Base-by-base conservation (phyloP, 768 basidiomycete species). In the Ramaria rubella region DNA sequence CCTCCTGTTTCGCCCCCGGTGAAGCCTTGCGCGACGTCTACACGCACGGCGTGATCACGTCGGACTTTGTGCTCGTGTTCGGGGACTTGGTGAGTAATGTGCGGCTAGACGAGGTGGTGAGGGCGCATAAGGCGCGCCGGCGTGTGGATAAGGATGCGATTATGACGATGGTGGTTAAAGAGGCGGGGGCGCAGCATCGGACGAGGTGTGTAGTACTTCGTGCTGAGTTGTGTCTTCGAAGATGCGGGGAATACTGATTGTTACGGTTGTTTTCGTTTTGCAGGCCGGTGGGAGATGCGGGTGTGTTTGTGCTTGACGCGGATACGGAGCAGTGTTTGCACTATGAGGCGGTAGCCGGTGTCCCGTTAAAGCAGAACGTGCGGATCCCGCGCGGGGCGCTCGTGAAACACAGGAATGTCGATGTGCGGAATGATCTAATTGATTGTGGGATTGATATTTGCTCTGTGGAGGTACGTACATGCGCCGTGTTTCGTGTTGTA, bases 1-100 rank as follows among this genome's bases (percentile, higher is more conserved):
- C 89, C 66, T 85, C 88, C 68, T 90, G 87, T 2, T 87, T 86
- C 73, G 90, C 93, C 6, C 85, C 88, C 0, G 93, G 93, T 4
- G 93, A 94, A 70, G 91, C 90, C 43, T 82, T 95, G 81, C 87
- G 93, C 60, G 92, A 94, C 69, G 87, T 95, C 66, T 94, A 96
- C 72, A 87, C 87, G 40, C 85, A 91, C 59, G 90, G 92, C 51
- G 79, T 97, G 65, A 86, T 96, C 65, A 88, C 91, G 3, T 80
- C 80, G 60, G 94, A 97, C 68, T 94, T 92, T 70, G 85, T 97
- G 42, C 83, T 97, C 60, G 88, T 94, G 63, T 85, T 82, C 68
- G 92, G 91, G 23, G 92, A 94, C 71, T 80, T 97, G 52, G 88
- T 99, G 62, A 94, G 93, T 73, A 97, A 91, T 68, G 80, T 97